Evolutionary conservation across 2,329 filamentous ascomycete genomes (phyloP), one percentile per base, ranked within the genome.

Genomic region (Neofusicoccum sp.): DNA sequence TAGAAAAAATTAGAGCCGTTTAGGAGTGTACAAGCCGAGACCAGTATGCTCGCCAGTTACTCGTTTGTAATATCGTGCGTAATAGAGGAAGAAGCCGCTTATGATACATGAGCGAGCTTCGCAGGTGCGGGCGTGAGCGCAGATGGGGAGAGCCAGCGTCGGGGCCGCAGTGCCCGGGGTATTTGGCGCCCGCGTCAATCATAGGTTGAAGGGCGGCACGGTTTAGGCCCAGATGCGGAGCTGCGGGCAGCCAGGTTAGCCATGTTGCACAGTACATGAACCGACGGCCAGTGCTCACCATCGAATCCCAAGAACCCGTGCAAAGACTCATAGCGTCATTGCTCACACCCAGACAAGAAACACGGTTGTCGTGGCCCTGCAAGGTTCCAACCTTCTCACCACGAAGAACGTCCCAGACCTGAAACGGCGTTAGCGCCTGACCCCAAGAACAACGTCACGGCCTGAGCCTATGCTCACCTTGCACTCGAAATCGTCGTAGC

Each of bases 401-500:
- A 67, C 95, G 89, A 61, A 96, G 91, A 65, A 96, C 87, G 78
- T 99, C 95, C 95, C 95, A 99, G 63, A 98, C 95, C 93, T 98
- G 64, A 31, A 54, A n/a, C 14, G 61, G 30, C 60, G 11, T 70
- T 63, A 70, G 66, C 70, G 8, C 20, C 9, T 28, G 14, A 12
- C 38, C 24, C 3, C n/a, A 56, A 61, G 68, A 41, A 36, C 6
- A n/a, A 62, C 26, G 40, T 57, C 36, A 0, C n/a, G 26, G 14
- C 3, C 8, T 31, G 11, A 40, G 1, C 12, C 12, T 58, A 8
- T 60, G 71, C 86, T 71, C 81, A 96, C 93, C 89, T 98, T 99
- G 93, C 95, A 99, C 79, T 99, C 95, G 71, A 96, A 99, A 75
- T 99, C 95, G 72, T 99, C 95, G 72, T 99, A 99, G 67, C 95